A percentile compares a stretch with the other conserved stretches of the same genome.
Evolutionary conservation across 2,329 filamentous ascomycete genomes (phyloP).

Genomic region (Apiospora aurea): DNA sequence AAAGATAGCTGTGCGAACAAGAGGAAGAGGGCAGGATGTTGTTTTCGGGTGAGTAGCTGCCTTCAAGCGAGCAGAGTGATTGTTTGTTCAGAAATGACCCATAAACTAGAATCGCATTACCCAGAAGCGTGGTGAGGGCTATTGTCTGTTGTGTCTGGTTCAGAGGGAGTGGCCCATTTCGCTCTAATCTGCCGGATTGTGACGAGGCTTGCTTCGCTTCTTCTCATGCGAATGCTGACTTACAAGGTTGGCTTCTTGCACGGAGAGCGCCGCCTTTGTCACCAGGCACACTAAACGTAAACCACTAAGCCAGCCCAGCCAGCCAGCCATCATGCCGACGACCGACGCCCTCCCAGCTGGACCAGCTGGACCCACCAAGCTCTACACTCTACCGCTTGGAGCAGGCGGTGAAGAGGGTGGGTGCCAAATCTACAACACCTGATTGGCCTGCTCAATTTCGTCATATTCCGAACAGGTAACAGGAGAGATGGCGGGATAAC

Average conservation of each 20-base stretch:
- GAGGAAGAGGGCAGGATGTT: background rate
- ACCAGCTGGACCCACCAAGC: background rate
- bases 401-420: constrained; percentile 8
- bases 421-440: constrained; percentile 17
- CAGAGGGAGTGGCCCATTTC: background rate
- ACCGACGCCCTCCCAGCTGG: background rate
- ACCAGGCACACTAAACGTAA: background rate
- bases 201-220: constrained; percentile 19
- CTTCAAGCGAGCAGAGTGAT: background rate
- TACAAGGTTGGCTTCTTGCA: background rate
- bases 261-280: constrained; percentile 11
- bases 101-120: background rate
- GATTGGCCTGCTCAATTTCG: background rate
- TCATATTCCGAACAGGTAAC: background rate
- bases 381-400: background rate
- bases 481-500: background rate
- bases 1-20: background rate
- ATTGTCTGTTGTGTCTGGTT: background rate
- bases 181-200: constrained; percentile 16
- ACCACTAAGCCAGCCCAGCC: background rate
- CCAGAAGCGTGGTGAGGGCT: background rate
- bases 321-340: background rate
- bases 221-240: constrained; percentile 6
- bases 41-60: background rate
- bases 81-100: background rate